Percentiles rank a stretch among this genome's conserved stretches.
phyloP scores from a whole-genome alignment of 164 flowering plant genomes.

The Vitis rotundifolia region DNA sequence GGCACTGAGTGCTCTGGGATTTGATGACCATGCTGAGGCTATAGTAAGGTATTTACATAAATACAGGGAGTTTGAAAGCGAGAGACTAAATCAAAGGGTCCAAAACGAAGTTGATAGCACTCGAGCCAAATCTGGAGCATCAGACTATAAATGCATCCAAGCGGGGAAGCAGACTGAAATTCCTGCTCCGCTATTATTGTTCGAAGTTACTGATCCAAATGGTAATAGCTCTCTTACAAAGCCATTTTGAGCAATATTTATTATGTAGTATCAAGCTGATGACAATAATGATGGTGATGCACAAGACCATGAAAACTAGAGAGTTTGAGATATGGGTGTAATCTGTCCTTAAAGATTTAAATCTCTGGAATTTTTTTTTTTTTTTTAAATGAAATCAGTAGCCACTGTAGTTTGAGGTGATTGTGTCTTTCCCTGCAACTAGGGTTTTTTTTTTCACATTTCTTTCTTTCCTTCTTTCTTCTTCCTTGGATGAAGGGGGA shows the following conservation, averaged over 20 bases:
- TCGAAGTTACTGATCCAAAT: slow-evolving; percentile 16
- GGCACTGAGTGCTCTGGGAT: slow-evolving; percentile 68
- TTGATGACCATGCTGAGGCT: slow-evolving; percentile 63
- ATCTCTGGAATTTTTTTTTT: background rate
- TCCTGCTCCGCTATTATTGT: slow-evolving; percentile 11
- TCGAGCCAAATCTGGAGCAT: slow-evolving; percentile 19
- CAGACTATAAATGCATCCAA: background rate
- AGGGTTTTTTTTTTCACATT: no score
- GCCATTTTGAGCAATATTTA: background rate
- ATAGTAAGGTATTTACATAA: slow-evolving; percentile 52
- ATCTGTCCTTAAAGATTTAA: background rate
- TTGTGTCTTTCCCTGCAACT: no score
- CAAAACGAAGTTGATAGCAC: slow-evolving; percentile 21
- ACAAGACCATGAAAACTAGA: background rate
- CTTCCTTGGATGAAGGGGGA: no score
- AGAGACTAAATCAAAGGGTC: slow-evolving; percentile 22
- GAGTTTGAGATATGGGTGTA: background rate
- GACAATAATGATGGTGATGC: background rate
- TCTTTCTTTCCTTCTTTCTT: no score
- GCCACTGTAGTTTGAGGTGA: background rate
- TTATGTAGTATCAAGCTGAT: background rate
- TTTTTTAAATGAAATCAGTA: background rate
- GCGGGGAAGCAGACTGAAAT: slow-evolving; percentile 6
- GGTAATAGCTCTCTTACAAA: slow-evolving; percentile 13
- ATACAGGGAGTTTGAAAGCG: slow-evolving; percentile 61